These are phyloP conservation scores for Trichoderma hamatum DNA, from an alignment of 2,329 filamentous ascomycete species.

Conservation along the genomic window DNA sequence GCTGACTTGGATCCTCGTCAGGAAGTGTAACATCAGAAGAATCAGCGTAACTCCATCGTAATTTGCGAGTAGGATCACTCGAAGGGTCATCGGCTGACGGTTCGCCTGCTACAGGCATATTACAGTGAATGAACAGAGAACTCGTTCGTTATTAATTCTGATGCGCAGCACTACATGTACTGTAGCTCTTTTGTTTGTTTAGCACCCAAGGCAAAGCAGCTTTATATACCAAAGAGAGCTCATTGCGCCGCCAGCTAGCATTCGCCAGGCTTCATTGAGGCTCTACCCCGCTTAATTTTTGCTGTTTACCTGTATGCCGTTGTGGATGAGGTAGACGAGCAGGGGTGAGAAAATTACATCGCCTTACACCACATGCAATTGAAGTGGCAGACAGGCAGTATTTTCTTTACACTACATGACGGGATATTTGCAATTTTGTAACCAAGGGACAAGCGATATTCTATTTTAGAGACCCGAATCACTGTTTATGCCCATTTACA, in stretches of 20 bases:
- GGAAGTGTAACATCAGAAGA: slow-evolving; percentile 8
- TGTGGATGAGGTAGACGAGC: background rate
- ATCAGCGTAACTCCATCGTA: slow-evolving; percentile 11
- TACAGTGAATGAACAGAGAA: background rate
- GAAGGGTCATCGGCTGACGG: background rate
- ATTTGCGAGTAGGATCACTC: background rate
- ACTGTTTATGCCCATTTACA: too few relatives aligned
- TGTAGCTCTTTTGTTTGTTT: background rate
- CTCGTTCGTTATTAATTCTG: background rate
- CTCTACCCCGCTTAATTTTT: background rate
- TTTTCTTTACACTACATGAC: too few relatives aligned
- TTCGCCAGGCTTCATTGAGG: background rate
- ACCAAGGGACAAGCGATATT: too few relatives aligned
- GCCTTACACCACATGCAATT: too few relatives aligned
- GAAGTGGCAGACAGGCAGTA: too few relatives aligned
- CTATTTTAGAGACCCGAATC: too few relatives aligned
- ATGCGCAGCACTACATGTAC: background rate
- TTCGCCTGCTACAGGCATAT: slow-evolving; percentile 8
- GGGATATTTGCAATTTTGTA: too few relatives aligned
- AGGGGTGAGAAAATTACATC: too few relatives aligned
- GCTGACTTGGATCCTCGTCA: slow-evolving; percentile 8
- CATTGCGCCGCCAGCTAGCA: background rate
- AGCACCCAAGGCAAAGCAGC: background rate
- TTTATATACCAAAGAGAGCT: background rate
- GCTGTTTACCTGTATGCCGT: background rate